Evolutionary conservation across 805 yeast genomes (phyloP).

Genomic region (Kluyveromyces nonfermentans): DNA sequence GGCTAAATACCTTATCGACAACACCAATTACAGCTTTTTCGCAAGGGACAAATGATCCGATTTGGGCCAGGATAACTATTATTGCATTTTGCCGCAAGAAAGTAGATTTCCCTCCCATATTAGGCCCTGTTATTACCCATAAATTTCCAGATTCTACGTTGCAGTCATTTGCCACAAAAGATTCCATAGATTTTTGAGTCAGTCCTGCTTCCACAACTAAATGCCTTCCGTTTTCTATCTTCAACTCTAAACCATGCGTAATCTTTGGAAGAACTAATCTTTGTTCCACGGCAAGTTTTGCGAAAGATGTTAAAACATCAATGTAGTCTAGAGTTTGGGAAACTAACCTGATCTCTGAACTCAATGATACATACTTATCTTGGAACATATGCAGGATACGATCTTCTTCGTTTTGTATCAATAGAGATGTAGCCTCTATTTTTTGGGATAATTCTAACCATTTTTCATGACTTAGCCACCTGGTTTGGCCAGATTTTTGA

Average conservation of each 20-base stretch:
- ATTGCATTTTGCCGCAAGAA: slow-evolving; percentile 66
- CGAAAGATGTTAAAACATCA: slow-evolving; percentile 68
- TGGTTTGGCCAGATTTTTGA: slow-evolving; percentile 35
- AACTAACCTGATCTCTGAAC: slow-evolving; percentile 40
- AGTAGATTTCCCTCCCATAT: slow-evolving; percentile 81
- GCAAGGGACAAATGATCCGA: slow-evolving; percentile 70
- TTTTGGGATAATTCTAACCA: slow-evolving; percentile 46
- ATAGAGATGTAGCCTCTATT: slow-evolving; percentile 36
- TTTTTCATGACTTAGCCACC: slow-evolving; percentile 38
- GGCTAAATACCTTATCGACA: slow-evolving; percentile 68
- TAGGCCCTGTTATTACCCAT: slow-evolving; percentile 80
- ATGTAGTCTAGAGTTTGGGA: slow-evolving; percentile 50
- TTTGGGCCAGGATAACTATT: slow-evolving; percentile 59
- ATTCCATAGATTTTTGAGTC: slow-evolving; percentile 32
- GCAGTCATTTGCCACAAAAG: slow-evolving; percentile 28
- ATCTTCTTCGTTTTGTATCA: slow-evolving; percentile 48
- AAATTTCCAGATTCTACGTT: slow-evolving; percentile 22
- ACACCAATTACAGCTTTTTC: slow-evolving; percentile 52
- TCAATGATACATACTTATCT: slow-evolving; percentile 34
- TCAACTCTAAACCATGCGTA: slow-evolving; percentile 37
- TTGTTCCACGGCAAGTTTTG: slow-evolving; percentile 59
- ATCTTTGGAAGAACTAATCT: slow-evolving; percentile 58
- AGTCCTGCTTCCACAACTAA: slow-evolving; percentile 76
- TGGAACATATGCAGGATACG: slow-evolving; percentile 42
- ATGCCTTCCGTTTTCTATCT: slow-evolving; percentile 66